Evolutionary conservation across 2,329 filamentous ascomycete species (phyloP), one percentile per base, ranked within the genome.

Genomic region (Cladosporium sp.): DNA sequence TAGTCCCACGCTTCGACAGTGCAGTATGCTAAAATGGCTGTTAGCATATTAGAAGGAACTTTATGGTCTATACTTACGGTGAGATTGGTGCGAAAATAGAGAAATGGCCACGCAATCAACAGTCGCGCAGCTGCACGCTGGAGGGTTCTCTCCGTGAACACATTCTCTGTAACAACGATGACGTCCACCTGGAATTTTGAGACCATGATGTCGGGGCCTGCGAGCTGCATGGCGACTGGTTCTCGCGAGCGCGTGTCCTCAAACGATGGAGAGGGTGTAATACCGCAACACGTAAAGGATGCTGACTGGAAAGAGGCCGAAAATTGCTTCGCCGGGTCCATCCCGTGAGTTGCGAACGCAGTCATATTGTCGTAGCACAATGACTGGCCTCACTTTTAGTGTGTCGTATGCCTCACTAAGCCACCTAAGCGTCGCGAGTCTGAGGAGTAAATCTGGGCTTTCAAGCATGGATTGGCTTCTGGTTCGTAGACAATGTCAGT

Each of bases 141-240:
- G 8, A 62, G 44, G 10, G n/a, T 21, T 5, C 35, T 26, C 35
- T 33, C 59, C 4, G 59, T 11, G 18, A 62, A 35, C 26, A 52
- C n/a, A 37, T 62, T 12, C 3, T 23, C 28, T 5, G 28, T 14
- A 5, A 62, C 59, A n/a, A 52, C 44, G 12, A 52, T 50, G 6
- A 52, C 23, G 10, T 46, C 46, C 10, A 23, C 8, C 16, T 62
- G 28, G 18, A 35, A 62, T 5, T 23, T 62, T 2, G 44, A 23
- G n/a, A 62, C 44, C 28, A 52, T 46, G 28, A 52, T 18, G 26
- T 62, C 59, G 5, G 59, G 28, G 8, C 59, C 59, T 14, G 40
- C 3, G 29, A 62, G 52, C 12, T 26, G 50, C 44, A 62, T 62
- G 5, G 7, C 28, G 29, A 23, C 49, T 16, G 26, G 5, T 7